phyloP scores from a whole-genome alignment of 2,329 filamentous ascomycete genomes.

The Chrysosporium keratinophilum region DNA sequence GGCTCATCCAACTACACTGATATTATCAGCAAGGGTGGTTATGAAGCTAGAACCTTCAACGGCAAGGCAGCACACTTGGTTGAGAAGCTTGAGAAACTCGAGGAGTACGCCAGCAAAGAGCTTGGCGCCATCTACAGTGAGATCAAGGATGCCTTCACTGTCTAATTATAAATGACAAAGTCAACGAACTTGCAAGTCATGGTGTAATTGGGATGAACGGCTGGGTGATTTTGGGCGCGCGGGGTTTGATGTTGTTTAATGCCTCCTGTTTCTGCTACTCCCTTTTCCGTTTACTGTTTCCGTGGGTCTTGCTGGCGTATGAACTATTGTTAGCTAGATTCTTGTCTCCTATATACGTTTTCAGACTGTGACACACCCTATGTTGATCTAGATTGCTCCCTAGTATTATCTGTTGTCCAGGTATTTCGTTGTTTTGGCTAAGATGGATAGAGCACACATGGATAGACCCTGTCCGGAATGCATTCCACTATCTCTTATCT shows the following conservation, averaged over 20 bases:
- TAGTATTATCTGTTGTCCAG: constrained; percentile 3
- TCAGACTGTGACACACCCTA: constrained; percentile 10
- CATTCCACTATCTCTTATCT: background rate
- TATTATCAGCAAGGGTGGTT: constrained; percentile 65
- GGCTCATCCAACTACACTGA: constrained; percentile 82
- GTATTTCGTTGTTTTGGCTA: constrained; percentile 11
- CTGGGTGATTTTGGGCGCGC: background rate
- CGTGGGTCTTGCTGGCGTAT: constrained; percentile 2
- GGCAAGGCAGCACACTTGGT: constrained; percentile 34
- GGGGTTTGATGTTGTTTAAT: background rate
- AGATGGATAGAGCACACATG: constrained; percentile 10
- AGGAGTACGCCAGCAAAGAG: constrained; percentile 34
- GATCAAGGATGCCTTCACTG: constrained; percentile 32
- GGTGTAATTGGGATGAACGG: constrained; percentile 7
- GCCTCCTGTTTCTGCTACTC: background rate
- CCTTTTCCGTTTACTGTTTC: background rate
- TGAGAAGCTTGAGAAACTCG: constrained; percentile 40
- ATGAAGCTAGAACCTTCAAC: constrained; percentile 44
- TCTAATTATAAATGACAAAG: constrained; percentile 25
- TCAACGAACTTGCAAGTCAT: constrained; percentile 5
- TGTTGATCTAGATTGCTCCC: constrained; percentile 9
- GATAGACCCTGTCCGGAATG: constrained; percentile 4
- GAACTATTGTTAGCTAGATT: constrained; percentile 10
- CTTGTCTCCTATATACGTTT: constrained; percentile 11
- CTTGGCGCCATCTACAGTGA: constrained; percentile 41